Evolutionary conservation across 306 rosid genomes (phyloP).

Genomic region (Cyclanthera cordifolia): DNA sequence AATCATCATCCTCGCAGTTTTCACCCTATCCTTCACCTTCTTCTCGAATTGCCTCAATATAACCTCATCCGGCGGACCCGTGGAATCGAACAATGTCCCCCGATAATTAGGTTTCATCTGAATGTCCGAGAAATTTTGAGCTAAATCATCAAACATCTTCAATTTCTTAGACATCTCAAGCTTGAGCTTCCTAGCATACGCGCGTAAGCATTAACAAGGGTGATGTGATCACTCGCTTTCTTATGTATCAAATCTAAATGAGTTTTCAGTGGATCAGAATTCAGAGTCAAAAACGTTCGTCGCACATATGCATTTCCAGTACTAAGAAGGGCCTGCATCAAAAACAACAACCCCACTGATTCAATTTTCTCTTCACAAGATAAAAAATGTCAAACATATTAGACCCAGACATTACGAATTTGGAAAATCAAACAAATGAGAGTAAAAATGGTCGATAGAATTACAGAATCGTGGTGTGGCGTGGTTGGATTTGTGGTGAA

Average conservation of each 20-base stretch:
- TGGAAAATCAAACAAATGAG: not conserved
- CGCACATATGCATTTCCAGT: conserved; percentile 75
- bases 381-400: not conserved
- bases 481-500: conserved; percentile 60
- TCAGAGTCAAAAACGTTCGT: conserved; percentile 78
- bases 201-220: conserved; percentile 94
- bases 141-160: conserved; percentile 81
- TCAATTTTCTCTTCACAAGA: not conserved
- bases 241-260: conserved; percentile 79
- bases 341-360: conserved; percentile 1
- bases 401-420: not conserved
- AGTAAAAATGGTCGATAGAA: conserved; percentile 13
- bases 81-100: conserved; percentile 51
- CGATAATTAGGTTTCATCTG: conserved; percentile 47
- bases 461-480: conserved; percentile 57
- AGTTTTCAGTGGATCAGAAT: conserved; percentile 82
- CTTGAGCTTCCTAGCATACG: conserved; percentile 98
- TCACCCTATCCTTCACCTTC: conserved; percentile 95
- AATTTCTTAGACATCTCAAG: conserved; percentile 82
- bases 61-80: conserved; percentile 80
- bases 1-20: conserved; percentile 63
- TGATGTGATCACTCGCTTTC: conserved; percentile 87
- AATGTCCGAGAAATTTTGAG: conserved; percentile 55
- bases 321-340: conserved; percentile 59
- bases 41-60: conserved; percentile 86